Base-by-base conservation (phyloP, 192 early-diverging fungal species). In the Coemansia sp. region DNA sequence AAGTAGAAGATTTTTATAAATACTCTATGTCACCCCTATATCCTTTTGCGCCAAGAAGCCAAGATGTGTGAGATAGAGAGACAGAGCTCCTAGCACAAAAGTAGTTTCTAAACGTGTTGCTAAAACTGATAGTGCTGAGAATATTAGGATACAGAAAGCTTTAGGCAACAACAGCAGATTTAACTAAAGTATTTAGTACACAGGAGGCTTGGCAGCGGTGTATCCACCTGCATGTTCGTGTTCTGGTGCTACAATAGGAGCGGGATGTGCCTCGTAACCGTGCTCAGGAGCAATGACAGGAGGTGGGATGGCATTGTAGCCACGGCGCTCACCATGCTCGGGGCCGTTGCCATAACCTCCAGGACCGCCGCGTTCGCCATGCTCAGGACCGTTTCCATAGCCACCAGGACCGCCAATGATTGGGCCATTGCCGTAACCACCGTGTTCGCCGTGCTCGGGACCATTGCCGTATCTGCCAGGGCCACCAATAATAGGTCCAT, bases 171-270 rank as follows among this genome's bases (percentile, higher is more conserved):
- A 26, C 23, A 26, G 4, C 23, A 42, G 5, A 42, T 15, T n/a
- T 15, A 11, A 39, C 1, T 39, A n/a, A 42, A 42, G 6, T 42
- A 42, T 37, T 16, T 52, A 52, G 50, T 52, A 52, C 7, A 15
- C 50, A 2, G 50, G 36, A 0, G 50, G 50, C 50, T 52, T 52
- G 36, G 19, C 50, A 12, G 50, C 28, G 20, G 37, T 18, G 50
- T 53, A 53, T 18, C 51, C 51, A 12, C 38, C 38, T 37, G 21
- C 26, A 30, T 31, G 12, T 18, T 31, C 50, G 15, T 52, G 50
- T 35, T 52, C 50, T 2, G 50, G 50, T 6, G 41, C 41, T 6
- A 42, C 35, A 8, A 31, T 39, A 3, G 36, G 9, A 5, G 37
- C 51, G 6, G 53, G 53, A 7, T n/a, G 21, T 13, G 15, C 21